Evolutionary conservation across 2,329 filamentous ascomycete species (phyloP).

Genomic region (Ceratocystis smalleyi): DNA sequence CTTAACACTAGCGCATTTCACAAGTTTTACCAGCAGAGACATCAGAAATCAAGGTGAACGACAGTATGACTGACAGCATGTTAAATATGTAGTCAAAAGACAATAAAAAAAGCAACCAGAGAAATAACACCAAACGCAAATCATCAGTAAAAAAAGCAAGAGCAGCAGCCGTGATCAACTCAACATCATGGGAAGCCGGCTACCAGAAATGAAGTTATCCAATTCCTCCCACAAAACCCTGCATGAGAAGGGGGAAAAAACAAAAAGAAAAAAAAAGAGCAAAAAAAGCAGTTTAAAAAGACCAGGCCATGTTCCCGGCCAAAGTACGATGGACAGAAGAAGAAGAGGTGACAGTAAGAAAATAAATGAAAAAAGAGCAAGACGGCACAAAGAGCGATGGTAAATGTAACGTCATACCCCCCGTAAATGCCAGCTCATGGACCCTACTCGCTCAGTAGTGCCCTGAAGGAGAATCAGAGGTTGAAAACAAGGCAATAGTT

Average conservation of each 20-base stretch:
- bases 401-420: neutral
- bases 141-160: neutral
- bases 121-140: conserved; percentile 2
- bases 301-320: neutral
- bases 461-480: conserved; percentile 12
- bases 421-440: neutral
- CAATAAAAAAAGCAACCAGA: neutral
- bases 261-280: neutral
- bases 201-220: neutral
- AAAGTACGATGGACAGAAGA: neutral
- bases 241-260: neutral
- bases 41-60: neutral
- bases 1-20: neutral
- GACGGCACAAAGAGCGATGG: conserved; percentile 10
- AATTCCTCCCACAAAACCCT: neutral
- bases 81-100: neutral
- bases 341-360: neutral
- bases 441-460: neutral
- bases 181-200: neutral
- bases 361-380: neutral
- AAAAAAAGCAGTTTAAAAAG: neutral
- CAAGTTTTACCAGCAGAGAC: neutral
- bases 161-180: neutral
- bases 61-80: neutral
- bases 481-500: conserved; percentile 38